Evolutionary conservation across 2,329 filamentous ascomycete genomes (phyloP), one percentile per base, ranked within the genome.

Genomic region (Cladosporium velox): DNA sequence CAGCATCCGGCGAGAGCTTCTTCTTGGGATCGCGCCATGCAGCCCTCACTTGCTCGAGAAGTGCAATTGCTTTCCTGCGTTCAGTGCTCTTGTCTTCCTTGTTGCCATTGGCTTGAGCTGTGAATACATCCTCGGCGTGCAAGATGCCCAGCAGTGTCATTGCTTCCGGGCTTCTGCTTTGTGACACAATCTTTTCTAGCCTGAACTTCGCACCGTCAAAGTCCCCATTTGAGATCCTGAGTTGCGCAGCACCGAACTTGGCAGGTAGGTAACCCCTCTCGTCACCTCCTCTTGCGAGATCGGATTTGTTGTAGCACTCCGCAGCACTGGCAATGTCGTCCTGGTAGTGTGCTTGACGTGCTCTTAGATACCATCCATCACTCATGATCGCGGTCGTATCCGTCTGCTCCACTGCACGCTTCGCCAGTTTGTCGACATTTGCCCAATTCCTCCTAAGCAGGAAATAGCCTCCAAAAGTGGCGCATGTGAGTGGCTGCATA

Each of bases 351-450:
- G 94, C 92, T 77, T 96, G 97, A 67, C 93, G 86, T 32, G 93
- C 95, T 49, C 98, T 86, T 10, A 98, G 81, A 79, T 97, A 99
- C 93, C 94, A 98, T 41, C 95, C 96, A 76, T 99, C 96, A 79
- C 94, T 97, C 28, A 94, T 94, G 77, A 98, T 92, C 3, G 93
- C 92, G 77, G 97, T 97, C 72, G 98, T 92, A 75, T 99, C 95
- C 2, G 95, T 98, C 73, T 92, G 90, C 74, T 97, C 92, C 69
- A 99, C 97, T 7, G 95, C 93, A 77, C 95, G 95, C 76, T 93
- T 91, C 8, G 94, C 92, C 21, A 99, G 84, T 24, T 89, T 88
- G 71, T 98, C 93, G 11, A 95, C 93, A 67, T 92, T 93, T 28
- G 87, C 81, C 78, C 92, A 90, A 10, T 88, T 87, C 76, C 93